A percentile compares a stretch with the other conserved stretches of the same genome.
These are phyloP conservation scores for Aureobasidium sp. DNA, from an alignment of 2,329 filamentous ascomycete genomes.

Conservation along the genomic window DNA sequence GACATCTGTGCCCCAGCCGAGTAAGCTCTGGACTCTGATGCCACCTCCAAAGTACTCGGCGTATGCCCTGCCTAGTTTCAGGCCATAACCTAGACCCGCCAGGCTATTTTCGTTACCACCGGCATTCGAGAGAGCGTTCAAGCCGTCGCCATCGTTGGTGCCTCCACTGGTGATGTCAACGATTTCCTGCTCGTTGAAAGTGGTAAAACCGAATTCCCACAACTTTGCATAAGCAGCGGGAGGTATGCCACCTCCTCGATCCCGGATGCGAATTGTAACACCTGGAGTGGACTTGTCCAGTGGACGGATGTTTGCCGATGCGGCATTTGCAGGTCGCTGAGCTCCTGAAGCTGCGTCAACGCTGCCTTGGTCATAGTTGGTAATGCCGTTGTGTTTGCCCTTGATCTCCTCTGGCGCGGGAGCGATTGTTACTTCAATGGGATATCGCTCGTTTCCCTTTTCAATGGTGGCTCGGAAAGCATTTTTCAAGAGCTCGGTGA, in stretches of 20 bases:
- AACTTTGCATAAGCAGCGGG: slow-evolving; percentile 78
- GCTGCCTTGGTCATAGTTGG: slow-evolving; percentile 28
- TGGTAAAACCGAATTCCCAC: slow-evolving; percentile 97
- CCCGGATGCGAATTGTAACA: slow-evolving; percentile 90
- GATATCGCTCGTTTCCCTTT: slow-evolving; percentile 66
- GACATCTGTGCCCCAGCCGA: slow-evolving; percentile 78
- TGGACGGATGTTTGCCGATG: slow-evolving; percentile 33
- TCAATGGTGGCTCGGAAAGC: slow-evolving; percentile 92
- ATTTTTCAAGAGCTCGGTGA: slow-evolving; percentile 94
- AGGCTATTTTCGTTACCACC: slow-evolving; percentile 68
- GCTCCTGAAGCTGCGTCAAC: slow-evolving; percentile 25
- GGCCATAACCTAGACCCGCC: slow-evolving; percentile 76
- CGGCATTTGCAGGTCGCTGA: slow-evolving; percentile 17
- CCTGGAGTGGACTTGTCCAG: slow-evolving; percentile 55
- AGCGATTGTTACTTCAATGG: slow-evolving; percentile 87
- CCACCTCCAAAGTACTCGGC: slow-evolving; percentile 97
- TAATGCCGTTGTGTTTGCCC: slow-evolving; percentile 19
- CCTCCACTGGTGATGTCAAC: slow-evolving; percentile 39
- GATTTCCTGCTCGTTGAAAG: slow-evolving; percentile 64
- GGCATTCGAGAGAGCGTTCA: slow-evolving; percentile 66
- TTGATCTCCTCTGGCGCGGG: slow-evolving; percentile 47
- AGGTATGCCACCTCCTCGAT: slow-evolving; percentile 87
- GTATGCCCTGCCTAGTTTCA: slow-evolving; percentile 85
- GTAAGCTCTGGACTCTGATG: slow-evolving; percentile 88
- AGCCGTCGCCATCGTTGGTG: slow-evolving; percentile 46